Conservation (phyloP, 1,139 yeast genomes). For the Geotrichum siamense region DNA sequence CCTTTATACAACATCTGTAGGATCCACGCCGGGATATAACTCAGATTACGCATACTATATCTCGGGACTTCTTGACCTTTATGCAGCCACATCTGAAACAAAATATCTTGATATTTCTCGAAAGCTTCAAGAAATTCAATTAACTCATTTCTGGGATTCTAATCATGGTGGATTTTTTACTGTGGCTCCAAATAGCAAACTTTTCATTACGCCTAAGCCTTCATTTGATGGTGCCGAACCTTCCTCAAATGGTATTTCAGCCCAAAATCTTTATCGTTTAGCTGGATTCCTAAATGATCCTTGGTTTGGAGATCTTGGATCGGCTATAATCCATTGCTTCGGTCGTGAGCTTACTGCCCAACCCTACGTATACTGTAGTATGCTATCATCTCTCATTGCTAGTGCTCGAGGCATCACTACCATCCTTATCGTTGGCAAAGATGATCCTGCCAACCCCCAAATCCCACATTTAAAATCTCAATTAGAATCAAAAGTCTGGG, state of each 20-base stretch:
- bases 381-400: slow-evolving; percentile 23
- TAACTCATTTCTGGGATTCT: slow-evolving; percentile 32
- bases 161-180: slow-evolving; percentile 33
- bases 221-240: slow-evolving; percentile 39
- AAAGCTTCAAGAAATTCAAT: slow-evolving; percentile 32
- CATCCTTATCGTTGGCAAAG: slow-evolving; percentile 24
- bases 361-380: slow-evolving; percentile 31
- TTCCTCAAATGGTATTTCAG: slow-evolving; percentile 35
- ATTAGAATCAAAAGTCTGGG: no score
- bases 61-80: slow-evolving; percentile 34
- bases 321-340: slow-evolving; percentile 27
- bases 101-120: slow-evolving; percentile 32
- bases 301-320: slow-evolving; percentile 25
- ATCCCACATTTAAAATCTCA: no score
- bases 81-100: slow-evolving; percentile 31
- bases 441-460: slow-evolving; percentile 17
- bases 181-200: slow-evolving; percentile 21
- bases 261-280: slow-evolving; percentile 30
- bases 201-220: slow-evolving; percentile 33
- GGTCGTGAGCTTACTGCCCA: slow-evolving; percentile 32
- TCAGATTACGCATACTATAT: slow-evolving; percentile 37
- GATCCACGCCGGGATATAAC: slow-evolving; percentile 28
- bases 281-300: slow-evolving; percentile 26
- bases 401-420: slow-evolving; percentile 20
- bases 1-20: slow-evolving; percentile 10